phyloP scores from a whole-genome alignment of 1,284 basidiomycete species.

The Grifola frondosa region DNA sequence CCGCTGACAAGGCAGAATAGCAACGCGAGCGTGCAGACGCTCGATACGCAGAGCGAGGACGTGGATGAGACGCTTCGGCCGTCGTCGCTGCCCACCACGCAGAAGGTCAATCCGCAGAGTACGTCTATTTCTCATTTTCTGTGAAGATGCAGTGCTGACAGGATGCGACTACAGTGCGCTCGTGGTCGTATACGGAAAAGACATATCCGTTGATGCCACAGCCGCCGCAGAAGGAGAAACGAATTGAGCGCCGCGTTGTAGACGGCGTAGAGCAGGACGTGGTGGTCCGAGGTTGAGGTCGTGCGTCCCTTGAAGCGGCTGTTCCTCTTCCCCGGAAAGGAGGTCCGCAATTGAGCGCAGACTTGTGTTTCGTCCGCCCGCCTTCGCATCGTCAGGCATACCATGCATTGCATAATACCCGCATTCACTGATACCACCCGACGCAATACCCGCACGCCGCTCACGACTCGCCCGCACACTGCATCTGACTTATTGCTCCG shows the following conservation, averaged over 20 bases:
- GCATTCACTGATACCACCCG: slow-evolving; percentile 10
- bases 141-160: slow-evolving; percentile 12
- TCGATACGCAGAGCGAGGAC: slow-evolving; percentile 39
- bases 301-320: slow-evolving; percentile 44
- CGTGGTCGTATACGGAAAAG: slow-evolving; percentile 68
- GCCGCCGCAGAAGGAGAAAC: slow-evolving; percentile 53
- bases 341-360: slow-evolving; percentile 14
- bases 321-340: slow-evolving; percentile 46
- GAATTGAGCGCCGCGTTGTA: slow-evolving; percentile 43
- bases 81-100: slow-evolving; percentile 19
- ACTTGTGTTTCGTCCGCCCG: background rate
- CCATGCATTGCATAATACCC: slow-evolving; percentile 2
- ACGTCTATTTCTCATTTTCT: slow-evolving; percentile 12
- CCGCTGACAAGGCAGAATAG: slow-evolving; percentile 39
- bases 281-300: slow-evolving; percentile 53
- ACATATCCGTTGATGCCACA: slow-evolving; percentile 63
- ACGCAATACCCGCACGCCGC: slow-evolving; percentile 11
- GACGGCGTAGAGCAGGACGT: slow-evolving; percentile 53
- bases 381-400: slow-evolving; percentile 3
- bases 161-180: slow-evolving; percentile 43
- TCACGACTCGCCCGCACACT: too few relatives aligned
- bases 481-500: too few relatives aligned
- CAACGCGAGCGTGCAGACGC: slow-evolving; percentile 27
- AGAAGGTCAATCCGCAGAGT: slow-evolving; percentile 32
- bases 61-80: slow-evolving; percentile 15